Evolutionary conservation across 2,329 filamentous ascomycete species (phyloP), one percentile per base, ranked within the genome.

Genomic region (Aureobasidium subglaciale): DNA sequence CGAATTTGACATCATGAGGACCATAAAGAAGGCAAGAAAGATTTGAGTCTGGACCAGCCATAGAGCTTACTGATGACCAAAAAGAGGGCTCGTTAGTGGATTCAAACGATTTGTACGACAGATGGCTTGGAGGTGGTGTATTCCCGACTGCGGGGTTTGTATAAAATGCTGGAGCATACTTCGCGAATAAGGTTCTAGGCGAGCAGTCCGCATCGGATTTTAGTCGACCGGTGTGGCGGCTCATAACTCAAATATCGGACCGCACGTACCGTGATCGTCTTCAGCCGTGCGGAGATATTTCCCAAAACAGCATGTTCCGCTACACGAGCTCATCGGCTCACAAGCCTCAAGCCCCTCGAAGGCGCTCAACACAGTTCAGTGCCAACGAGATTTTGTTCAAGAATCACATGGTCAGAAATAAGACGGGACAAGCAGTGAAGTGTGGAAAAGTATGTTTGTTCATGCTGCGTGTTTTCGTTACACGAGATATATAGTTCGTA

Each of bases 401-500:
- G 2, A 4, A 6, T 18, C 16, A 30, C 10, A 20, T 13, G 25
- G 8, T 20, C 10, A 13, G 4, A 27, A 8, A 30, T 9, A 29
- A 13, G 7, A 3, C 4, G n/a, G 8, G 5, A 22, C 16, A 22
- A 10, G 18, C 20, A 32, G 15, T 30, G 16, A 29, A 43, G 24
- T 32, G 18, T 24, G 22, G 25, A 30, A 45, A 45, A 45, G 20
- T n/a, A 35, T 3, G 27, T n/a, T n/a, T 34, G 43, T 48, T 48
- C 43, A 35, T 48, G 18, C n/a, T n/a, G n/a, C 32, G 43, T 48
- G 43, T 48, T 34, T 10, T 35, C 43, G 30, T 48, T 13, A 48
- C 43, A 48, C 43, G 13, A 35, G 25, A 30, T 48, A 48, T 34
- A 48, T 24, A 48, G 35, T 48, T 48, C 43, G 20, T 48, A 35